Evolutionary conservation across 2,329 filamentous ascomycete genomes (phyloP), one percentile per base, ranked within the genome.

Genomic region (Cyanodermella asteris): DNA sequence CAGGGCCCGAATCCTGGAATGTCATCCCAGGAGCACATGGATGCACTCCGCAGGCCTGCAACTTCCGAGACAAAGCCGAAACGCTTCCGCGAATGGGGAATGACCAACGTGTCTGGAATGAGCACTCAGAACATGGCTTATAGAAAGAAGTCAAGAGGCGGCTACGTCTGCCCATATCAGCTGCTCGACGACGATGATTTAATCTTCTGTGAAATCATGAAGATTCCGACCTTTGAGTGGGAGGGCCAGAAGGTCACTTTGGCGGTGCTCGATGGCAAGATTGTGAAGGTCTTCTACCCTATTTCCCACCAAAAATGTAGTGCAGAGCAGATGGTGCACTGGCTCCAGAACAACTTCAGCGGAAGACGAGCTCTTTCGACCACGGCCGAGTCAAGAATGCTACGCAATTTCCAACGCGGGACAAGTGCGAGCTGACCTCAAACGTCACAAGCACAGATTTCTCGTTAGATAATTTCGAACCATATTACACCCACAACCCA

Each of bases 31-130:
- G 52, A 15, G 51, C 51, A 6, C 37, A 49, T 28, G 51, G 50
- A 26, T 55, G 50, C 35, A 53, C 52, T 9, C 47, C 49, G 5
- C 49, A 53, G 38, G 49, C 50, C 9, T 53, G 52, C 36, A 45
- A 44, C 7, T 55, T 55, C 39, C 45, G 47, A 13, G 48, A 53
- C 32, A 33, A 35, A n/a, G 5, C 32, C 38, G 3, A 23, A 36
- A 4, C 38, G 44, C 7, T 37, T 51, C 10, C 24, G 31, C n/a
- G 22, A 31, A 3, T 27, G 34, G 5, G 44, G 46, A 5, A 42
- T 51, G 1, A 33, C 31, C 17, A 36, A 42, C 14, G 38, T 54
- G 16, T 54, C 49, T 29, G 50, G 49, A 14, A 25, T 50, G 11
- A 49, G 45, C 11, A 51, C 45, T 13, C 50, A 53, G 32, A 38